A percentile compares a stretch with the other conserved stretches of the same genome.
phyloP scores from a whole-genome alignment of 768 basidiomycete genomes.

The Austroboletus eburneus region DNA sequence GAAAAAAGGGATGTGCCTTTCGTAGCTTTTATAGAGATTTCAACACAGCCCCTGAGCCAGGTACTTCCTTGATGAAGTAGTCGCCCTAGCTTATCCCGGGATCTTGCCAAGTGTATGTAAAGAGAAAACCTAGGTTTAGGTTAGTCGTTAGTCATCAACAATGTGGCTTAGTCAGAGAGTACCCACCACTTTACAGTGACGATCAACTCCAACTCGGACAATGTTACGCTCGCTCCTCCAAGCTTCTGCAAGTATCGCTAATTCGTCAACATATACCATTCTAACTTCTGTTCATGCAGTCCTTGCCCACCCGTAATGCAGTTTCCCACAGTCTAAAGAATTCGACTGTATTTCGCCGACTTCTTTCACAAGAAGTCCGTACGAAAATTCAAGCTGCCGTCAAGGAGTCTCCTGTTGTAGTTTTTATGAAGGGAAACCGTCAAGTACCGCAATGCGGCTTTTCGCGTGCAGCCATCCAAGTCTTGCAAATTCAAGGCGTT shows the following conservation, averaged over 20 bases:
- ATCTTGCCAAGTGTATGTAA: no score
- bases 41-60: no score
- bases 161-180: no score
- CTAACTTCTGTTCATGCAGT: conserved; percentile 5
- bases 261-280: no score
- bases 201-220: no score
- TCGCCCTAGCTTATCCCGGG: no score
- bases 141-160: no score
- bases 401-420: conserved; percentile 70
- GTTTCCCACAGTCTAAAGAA: conserved; percentile 5
- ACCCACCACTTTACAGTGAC: no score
- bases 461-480: conserved; percentile 89
- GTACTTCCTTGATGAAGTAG: no score
- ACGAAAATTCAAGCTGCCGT: conserved; percentile 71
- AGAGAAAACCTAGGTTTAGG: no score
- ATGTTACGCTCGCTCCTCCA: conserved; percentile 18
- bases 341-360: conserved; percentile 33
- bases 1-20: no score
- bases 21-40: no score
- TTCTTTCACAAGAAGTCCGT: conserved; percentile 60
- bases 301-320: conserved; percentile 7
- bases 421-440: conserved; percentile 98
- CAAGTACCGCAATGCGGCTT: conserved; percentile 89
- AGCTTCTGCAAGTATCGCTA: conserved; percentile 9
- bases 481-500: conserved; percentile 82